Percentiles rank a stretch among this genome's conserved stretches.
Conservation (phyloP, 148 eudicot species). For the Bassia scoparia region DNA sequence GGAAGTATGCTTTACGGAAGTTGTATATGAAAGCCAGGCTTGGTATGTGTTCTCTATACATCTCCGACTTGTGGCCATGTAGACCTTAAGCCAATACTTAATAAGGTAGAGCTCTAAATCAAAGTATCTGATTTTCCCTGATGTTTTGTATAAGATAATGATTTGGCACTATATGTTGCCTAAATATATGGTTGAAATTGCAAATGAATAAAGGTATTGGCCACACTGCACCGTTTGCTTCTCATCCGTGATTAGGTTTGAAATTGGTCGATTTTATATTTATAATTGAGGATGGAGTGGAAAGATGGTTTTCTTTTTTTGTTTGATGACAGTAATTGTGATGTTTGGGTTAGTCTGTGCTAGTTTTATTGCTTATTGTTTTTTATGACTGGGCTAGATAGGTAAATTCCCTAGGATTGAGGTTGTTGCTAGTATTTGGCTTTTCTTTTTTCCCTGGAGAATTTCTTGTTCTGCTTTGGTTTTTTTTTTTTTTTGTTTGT, state of each 20-base stretch:
- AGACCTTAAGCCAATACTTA: constrained; percentile 90
- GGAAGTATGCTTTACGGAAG: constrained; percentile 94
- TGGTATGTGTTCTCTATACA: constrained; percentile 76
- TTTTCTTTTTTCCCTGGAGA: background rate
- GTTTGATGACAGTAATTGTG: background rate
- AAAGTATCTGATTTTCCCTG: background rate
- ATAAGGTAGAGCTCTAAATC: constrained; percentile 57
- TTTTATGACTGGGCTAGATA: too few species aligned
- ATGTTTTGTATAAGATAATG: background rate
- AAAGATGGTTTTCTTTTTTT: background rate
- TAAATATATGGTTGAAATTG: background rate
- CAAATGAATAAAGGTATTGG: background rate
- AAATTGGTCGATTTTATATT: background rate
- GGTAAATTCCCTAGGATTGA: too few species aligned
- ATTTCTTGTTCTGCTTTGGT: too few species aligned
- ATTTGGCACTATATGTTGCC: background rate
- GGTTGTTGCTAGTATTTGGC: background rate
- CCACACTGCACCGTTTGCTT: background rate
- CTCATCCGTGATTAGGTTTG: background rate
- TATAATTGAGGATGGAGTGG: background rate
- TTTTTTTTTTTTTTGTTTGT: background rate
- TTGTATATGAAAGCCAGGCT: constrained; percentile 94
- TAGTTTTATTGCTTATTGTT: too few species aligned
- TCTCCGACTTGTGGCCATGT: constrained; percentile 97
- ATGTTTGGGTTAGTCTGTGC: background rate